Conservation (phyloP, 352 stramenopile species). For the Pythium phragmitis region DNA sequence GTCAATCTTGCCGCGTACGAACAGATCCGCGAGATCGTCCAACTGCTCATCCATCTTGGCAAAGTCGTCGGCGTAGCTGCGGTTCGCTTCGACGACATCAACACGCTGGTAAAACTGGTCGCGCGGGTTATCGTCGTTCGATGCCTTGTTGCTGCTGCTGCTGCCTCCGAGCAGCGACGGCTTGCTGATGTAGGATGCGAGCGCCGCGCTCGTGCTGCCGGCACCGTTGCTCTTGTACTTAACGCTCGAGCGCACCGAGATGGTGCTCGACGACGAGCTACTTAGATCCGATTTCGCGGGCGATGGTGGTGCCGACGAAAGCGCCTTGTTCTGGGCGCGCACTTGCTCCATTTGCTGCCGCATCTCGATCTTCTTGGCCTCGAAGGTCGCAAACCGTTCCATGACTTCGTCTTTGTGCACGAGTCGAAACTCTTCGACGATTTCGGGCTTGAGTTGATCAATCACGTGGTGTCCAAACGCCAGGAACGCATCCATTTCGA, state of each 20-base stretch:
- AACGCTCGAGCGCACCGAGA: slow-evolving; percentile 18
- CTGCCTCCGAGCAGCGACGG: slow-evolving; percentile 40
- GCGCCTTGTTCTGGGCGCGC: slow-evolving; percentile 21
- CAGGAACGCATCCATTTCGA: slow-evolving; percentile 72
- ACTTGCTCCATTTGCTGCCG: slow-evolving; percentile 71
- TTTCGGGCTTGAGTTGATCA: slow-evolving; percentile 66
- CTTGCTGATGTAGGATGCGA: slow-evolving; percentile 73
- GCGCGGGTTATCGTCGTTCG: slow-evolving; percentile 28
- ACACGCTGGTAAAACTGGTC: slow-evolving; percentile 66
- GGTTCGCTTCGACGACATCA: slow-evolving; percentile 69
- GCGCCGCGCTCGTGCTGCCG: slow-evolving; percentile 15
- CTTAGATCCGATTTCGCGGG: slow-evolving; percentile 50
- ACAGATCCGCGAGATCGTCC: slow-evolving; percentile 69
- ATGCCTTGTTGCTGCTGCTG: slow-evolving; percentile 22
- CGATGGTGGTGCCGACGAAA: slow-evolving; percentile 42
- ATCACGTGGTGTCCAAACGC: slow-evolving; percentile 64
- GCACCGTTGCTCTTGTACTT: slow-evolving; percentile 25
- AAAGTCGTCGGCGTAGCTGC: slow-evolving; percentile 60
- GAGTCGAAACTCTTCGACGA: slow-evolving; percentile 67
- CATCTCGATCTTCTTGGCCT: slow-evolving; percentile 87
- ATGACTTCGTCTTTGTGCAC: slow-evolving; percentile 85
- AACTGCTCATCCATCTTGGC: slow-evolving; percentile 83
- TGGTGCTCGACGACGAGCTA: slow-evolving; percentile 39
- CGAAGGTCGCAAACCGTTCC: slow-evolving; percentile 73
- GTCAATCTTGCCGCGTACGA: slow-evolving; percentile 75